Base-by-base conservation (phyloP, 441 rosid genomes). In the Mallotus repandus region DNA sequence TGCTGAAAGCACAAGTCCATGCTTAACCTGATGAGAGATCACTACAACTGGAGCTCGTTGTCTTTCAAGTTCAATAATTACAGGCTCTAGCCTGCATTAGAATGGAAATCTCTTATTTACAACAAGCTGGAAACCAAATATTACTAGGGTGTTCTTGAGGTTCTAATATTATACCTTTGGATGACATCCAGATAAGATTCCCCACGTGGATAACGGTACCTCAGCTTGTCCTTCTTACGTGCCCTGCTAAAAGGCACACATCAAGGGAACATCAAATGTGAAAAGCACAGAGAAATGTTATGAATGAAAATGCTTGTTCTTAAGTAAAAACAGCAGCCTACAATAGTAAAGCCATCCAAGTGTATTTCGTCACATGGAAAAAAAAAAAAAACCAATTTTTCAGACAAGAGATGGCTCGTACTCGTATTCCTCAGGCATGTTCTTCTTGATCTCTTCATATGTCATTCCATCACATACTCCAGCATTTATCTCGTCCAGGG, bases 391-490 rank as follows among this genome's bases (percentile, higher is more conserved):
- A n/a, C 55, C 21, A 46, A 19, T 22, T 38, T 49, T 10, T 16
- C 9, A 5, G 15, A 32, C 63, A 38, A 25, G 63, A 76, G 78
- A 74, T 52, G 5, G 12, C 49, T 77, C 99, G 69, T 88, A 94
- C 99, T 86, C 94, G 19, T 87, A 96, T 74, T 96, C 99, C 82
- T 92, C 99, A 5, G 94, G 97, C 99, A 92, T 92, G 81, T 91
- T 91, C 84, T 80, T 91, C 86, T 89, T 94, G 75, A 92, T 89
- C 74, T 94, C 99, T 80, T 96, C 98, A 71, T 96, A 96, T 43
- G 90, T 94, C 99, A 97, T 97, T 74, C 98, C 99, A 87, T 97
- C 98, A 73, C 99, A 94, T 16, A 89, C 97, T 80, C 98, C 99
- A 74, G 99, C 87, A 79, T 94, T 94, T 81, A 96, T 94, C 89